Base-by-base conservation (phyloP, 768 basidiomycete species). In the Boletus tomentosulus region DNA sequence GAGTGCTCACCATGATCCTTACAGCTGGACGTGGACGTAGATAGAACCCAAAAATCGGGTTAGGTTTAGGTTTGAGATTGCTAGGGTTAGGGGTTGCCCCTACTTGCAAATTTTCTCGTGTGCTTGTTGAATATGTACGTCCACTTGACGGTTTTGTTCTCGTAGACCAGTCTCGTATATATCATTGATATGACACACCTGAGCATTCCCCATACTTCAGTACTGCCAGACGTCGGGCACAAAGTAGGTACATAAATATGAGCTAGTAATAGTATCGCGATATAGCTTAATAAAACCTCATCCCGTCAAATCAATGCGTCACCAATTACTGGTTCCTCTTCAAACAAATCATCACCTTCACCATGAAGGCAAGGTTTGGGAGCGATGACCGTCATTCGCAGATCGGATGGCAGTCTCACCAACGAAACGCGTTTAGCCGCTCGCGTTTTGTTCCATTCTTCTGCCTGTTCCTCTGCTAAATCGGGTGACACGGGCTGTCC, bases 351-450 rank as follows among this genome's bases (percentile, higher is more conserved):
- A 10, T 47, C 41, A 16, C 31, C 51, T 50, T 51, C 49, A 42
- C 37, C 49, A 28, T 50, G 46, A 19, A 46, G 43, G 30, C 56
- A 55, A 28, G 62, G 35, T 34, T 57, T 69, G 39, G 60, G 50
- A 48, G 60, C 30, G 28, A 67, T 55, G 30, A 48, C 48, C 10
- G 61, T 58, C 47, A 71, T 59, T 48, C 70, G 68, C 53, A 80
- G 64, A 50, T 76, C 73, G 10, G 87, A 82, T 24, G 90, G 89
- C 25, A 92, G 68, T 54, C 80, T 79, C 42, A 92, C 87, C 41
- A 93, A 74, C 10, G 90, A 93, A 9, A 93, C 92, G 9, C 91
- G 85, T 60, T 90, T 87, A 13, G 89, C 90, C 34, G 85, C 87
- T 46, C 86, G 84, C 2, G 92, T 94, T 67, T 84, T 84, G 70